A percentile compares a stretch with the other conserved stretches of the same genome.
These are phyloP conservation scores for Leccinum barrowsii DNA, from an alignment of 768 basidiomycete genomes.

Conservation along the genomic window DNA sequence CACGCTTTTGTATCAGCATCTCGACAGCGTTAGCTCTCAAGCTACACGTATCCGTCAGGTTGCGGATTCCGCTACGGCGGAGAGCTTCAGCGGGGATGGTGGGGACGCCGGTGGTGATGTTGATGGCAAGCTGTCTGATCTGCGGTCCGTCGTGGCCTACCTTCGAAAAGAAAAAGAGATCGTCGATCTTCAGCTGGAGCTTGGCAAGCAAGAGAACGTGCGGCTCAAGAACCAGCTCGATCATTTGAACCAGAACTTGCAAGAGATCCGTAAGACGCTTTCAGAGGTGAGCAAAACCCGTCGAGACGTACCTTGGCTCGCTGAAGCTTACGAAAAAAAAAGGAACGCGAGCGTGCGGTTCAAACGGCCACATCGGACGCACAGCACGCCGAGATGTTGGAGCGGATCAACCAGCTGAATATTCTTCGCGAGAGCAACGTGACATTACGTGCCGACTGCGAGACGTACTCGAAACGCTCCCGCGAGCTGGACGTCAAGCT, in stretches of 20 bases:
- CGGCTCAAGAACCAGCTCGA: slow-evolving; percentile 76
- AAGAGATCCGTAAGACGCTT: slow-evolving; percentile 66
- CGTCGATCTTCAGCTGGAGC: slow-evolving; percentile 81
- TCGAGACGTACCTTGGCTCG: neutral
- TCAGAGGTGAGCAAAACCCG: slow-evolving; percentile 51
- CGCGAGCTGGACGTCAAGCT: slow-evolving; percentile 65
- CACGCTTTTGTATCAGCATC: slow-evolving; percentile 71
- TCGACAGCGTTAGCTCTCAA: slow-evolving; percentile 77
- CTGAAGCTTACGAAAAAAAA: neutral
- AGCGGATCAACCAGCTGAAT: slow-evolving; percentile 83
- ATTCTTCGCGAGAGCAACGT: slow-evolving; percentile 86
- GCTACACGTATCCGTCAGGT: slow-evolving; percentile 77
- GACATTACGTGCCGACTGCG: slow-evolving; percentile 74
- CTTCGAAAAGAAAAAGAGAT: slow-evolving; percentile 91
- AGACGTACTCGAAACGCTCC: slow-evolving; percentile 64
- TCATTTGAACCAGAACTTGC: slow-evolving; percentile 61
- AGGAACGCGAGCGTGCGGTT: slow-evolving; percentile 78
- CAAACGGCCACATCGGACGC: slow-evolving; percentile 67
- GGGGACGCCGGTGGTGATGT: slow-evolving; percentile 42
- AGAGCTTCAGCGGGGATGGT: slow-evolving; percentile 38
- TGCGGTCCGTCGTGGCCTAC: slow-evolving; percentile 77
- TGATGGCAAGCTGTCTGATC: slow-evolving; percentile 65
- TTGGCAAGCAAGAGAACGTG: slow-evolving; percentile 71
- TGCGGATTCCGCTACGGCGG: slow-evolving; percentile 46
- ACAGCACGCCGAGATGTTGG: slow-evolving; percentile 80